A percentile compares a stretch with the other conserved stretches of the same genome.
Conservation (phyloP, 306 rosid genomes). For the Prunus mira region DNA sequence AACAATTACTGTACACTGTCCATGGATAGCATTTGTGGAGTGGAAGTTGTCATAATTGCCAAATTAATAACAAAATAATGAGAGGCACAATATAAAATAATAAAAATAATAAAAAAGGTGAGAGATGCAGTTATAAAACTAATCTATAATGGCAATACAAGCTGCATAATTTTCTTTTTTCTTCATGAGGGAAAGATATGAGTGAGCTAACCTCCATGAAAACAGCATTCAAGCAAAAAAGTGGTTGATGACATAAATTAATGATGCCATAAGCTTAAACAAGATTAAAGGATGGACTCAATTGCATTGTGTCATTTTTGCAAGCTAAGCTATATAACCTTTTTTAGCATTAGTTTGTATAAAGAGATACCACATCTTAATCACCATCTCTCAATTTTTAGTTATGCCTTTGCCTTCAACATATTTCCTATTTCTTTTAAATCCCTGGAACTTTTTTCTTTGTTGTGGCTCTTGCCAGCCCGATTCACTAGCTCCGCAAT, state of each 20-base stretch:
- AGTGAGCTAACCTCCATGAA: constrained; percentile 59
- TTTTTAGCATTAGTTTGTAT: constrained; percentile 24
- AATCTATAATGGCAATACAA: constrained; percentile 1
- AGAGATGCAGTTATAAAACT: not conserved
- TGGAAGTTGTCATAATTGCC: constrained; percentile 8
- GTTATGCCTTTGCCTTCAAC: constrained; percentile 55
- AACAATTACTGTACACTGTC: not conserved
- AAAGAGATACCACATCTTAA: constrained; percentile 59
- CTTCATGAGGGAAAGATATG: constrained; percentile 40
- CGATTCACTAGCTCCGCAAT: too few relatives aligned
- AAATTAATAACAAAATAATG: constrained; percentile 11
- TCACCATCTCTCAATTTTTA: constrained; percentile 48
- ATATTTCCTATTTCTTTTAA: constrained; percentile 28
- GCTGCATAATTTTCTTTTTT: not conserved
- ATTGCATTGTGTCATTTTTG: constrained; percentile 56
- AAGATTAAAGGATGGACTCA: constrained; percentile 23
- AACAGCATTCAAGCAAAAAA: constrained; percentile 40
- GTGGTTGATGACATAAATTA: constrained; percentile 51
- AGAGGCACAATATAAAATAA: not conserved
- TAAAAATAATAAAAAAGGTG: not conserved
- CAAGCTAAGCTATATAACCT: constrained; percentile 62
- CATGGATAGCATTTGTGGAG: constrained; percentile 5
- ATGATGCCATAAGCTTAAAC: constrained; percentile 28
- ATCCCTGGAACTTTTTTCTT: not conserved
- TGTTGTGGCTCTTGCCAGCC: too few relatives aligned